phyloP scores from a whole-genome alignment of 1,284 basidiomycete genomes.

The Cryptococcus sp. region DNA sequence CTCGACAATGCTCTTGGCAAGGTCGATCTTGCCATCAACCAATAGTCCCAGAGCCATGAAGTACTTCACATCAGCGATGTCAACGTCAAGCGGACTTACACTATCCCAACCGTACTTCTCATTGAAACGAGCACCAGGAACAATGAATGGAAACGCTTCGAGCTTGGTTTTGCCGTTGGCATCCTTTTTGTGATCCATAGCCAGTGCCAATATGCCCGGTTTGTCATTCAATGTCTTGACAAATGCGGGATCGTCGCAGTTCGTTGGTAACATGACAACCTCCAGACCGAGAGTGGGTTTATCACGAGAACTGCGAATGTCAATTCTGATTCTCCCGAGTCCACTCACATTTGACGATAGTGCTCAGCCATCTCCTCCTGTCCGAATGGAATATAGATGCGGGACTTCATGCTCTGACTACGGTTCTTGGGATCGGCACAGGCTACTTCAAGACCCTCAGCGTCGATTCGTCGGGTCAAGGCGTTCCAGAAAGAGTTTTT shows the following conservation, averaged over 20 bases:
- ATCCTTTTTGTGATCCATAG: conserved; percentile 84
- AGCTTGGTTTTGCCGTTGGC: conserved; percentile 71
- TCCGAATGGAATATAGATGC: conserved; percentile 90
- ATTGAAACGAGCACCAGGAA: conserved; percentile 96
- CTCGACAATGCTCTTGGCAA: conserved; percentile 96
- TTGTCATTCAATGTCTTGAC: conserved; percentile 91
- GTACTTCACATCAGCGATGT: conserved; percentile 30
- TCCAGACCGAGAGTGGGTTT: conserved; percentile 85
- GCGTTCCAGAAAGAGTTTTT: conserved; percentile 98
- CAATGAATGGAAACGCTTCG: conserved; percentile 93
- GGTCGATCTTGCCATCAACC: conserved; percentile 87
- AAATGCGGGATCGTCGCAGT: conserved; percentile 81
- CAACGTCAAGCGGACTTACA: conserved; percentile 28
- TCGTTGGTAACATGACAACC: conserved; percentile 81
- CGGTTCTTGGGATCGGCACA: conserved; percentile 96
- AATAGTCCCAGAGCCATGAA: conserved; percentile 72
- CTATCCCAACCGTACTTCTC: conserved; percentile 65
- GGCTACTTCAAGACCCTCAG: conserved; percentile 93
- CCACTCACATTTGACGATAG: conserved; percentile 62
- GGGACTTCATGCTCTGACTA: conserved; percentile 77
- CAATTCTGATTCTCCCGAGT: background rate
- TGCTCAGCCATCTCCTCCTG: conserved; percentile 94
- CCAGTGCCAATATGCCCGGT: conserved; percentile 90
- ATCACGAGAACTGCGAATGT: conserved; percentile 55
- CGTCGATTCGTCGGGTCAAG: conserved; percentile 93